These are phyloP conservation scores for Ceratonia siliqua DNA, from an alignment of 306 rosid species.

Conservation along the genomic window DNA sequence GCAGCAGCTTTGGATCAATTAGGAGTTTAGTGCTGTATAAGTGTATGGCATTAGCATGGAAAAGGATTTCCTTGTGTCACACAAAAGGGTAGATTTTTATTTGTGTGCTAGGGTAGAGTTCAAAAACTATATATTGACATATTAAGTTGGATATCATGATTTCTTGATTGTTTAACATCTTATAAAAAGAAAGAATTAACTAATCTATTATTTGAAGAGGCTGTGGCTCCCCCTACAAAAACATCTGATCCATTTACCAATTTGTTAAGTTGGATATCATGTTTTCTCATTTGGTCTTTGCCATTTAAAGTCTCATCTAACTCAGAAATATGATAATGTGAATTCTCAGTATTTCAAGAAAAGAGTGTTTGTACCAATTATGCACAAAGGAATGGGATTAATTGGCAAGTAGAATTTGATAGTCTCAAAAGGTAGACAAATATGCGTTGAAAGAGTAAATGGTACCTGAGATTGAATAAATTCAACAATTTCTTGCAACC, in stretches of 20 bases:
- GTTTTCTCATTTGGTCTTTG: conserved; percentile 1
- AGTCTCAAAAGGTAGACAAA: conserved; percentile 12
- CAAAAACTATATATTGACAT: neutral
- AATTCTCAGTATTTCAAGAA: conserved; percentile 1
- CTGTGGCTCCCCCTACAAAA: neutral
- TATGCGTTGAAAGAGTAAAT: conserved; percentile 3
- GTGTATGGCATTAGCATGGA: conserved; percentile 5
- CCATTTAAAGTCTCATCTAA: neutral
- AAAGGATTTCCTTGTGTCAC: neutral
- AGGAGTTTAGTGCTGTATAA: neutral
- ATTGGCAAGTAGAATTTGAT: conserved; percentile 20
- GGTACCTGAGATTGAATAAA: conserved; percentile 94
- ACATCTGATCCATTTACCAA: neutral
- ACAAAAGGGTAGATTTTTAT: neutral
- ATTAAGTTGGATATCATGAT: neutral
- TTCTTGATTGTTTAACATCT: neutral
- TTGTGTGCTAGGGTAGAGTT: neutral
- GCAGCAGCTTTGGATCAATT: conserved; percentile 11
- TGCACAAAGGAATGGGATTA: neutral
- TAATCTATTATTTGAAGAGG: conserved; percentile 15
- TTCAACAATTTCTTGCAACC: conserved; percentile 92
- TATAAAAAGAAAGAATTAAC: neutral
- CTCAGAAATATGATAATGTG: neutral
- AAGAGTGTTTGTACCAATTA: neutral
- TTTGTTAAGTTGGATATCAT: neutral